Conservation (phyloP, 208 protist species). For the Leptomonas seymouri region DNA sequence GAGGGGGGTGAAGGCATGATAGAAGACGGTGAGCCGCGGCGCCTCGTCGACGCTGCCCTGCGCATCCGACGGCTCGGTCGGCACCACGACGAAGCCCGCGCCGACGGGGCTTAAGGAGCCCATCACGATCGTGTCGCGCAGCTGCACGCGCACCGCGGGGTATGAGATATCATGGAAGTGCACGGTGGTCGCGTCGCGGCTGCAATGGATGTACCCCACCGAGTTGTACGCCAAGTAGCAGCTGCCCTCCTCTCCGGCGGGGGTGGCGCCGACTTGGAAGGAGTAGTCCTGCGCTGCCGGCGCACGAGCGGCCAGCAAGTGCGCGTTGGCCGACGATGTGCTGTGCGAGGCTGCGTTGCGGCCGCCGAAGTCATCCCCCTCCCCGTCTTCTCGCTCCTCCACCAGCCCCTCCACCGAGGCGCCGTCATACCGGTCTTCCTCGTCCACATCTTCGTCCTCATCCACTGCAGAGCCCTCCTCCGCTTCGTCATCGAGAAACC, state of each 20-base stretch:
- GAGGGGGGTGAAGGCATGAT: constrained; percentile 74
- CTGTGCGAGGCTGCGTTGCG: constrained; percentile 8
- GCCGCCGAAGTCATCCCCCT: constrained; percentile 4
- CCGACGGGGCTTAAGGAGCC: constrained; percentile 78
- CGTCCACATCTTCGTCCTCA: constrained; percentile 38
- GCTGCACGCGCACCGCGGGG: constrained; percentile 62
- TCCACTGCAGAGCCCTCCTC: constrained; percentile 56
- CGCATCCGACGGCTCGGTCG: constrained; percentile 26
- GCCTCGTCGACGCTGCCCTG: constrained; percentile 46
- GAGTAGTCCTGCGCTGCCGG: constrained; percentile 56
- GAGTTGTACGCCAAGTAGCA: constrained; percentile 91
- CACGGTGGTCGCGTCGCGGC: constrained; percentile 57
- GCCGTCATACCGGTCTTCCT: constrained; percentile 15
- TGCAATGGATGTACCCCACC: constrained; percentile 76
- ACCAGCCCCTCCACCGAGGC: constrained; percentile 14
- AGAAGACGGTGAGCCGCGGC: constrained; percentile 68
- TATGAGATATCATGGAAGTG: constrained; percentile 87
- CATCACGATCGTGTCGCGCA: constrained; percentile 73
- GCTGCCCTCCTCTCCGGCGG: constrained; percentile 56
- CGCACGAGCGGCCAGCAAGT: background rate
- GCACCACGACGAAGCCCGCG: constrained; percentile 66
- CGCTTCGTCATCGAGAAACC: constrained; percentile 85
- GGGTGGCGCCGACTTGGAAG: constrained; percentile 85
- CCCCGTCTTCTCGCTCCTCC: constrained; percentile 11
- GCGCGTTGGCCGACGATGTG: background rate